Percentiles rank a stretch among this genome's conserved stretches.
phyloP scores from a whole-genome alignment of 2,329 filamentous ascomycete species.

The Myrmaecium sp. region DNA sequence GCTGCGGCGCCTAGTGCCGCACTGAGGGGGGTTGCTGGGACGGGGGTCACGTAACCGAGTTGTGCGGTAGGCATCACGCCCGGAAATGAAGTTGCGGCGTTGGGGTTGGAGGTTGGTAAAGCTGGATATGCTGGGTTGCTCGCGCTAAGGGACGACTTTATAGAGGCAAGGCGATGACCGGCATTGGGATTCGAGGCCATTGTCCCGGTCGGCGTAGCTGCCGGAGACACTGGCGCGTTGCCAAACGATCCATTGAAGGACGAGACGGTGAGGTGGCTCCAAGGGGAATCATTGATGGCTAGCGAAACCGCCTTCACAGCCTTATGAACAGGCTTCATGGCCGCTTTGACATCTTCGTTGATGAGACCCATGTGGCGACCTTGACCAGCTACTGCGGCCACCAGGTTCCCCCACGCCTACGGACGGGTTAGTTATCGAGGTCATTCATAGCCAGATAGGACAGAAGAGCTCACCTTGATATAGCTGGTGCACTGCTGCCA shows the following conservation, averaged over 20 bases:
- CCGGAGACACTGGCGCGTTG: slow-evolving; percentile 3
- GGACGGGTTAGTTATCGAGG: slow-evolving; percentile 16
- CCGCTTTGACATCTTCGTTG: slow-evolving; percentile 45
- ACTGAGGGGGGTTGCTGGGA: slow-evolving; percentile 77
- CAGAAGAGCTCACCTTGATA: slow-evolving; percentile 30
- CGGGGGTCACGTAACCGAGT: slow-evolving; percentile 31
- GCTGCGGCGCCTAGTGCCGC: slow-evolving; percentile 79
- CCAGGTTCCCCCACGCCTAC: slow-evolving; percentile 50
- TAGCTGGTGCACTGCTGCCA: slow-evolving; percentile 61
- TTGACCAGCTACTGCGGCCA: slow-evolving; percentile 43
- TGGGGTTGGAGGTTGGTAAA: slow-evolving; percentile 17
- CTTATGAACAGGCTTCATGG: slow-evolving; percentile 67
- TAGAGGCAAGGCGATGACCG: too few relatives aligned
- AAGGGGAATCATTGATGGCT: slow-evolving; percentile 50
- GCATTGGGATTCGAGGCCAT: too few relatives aligned
- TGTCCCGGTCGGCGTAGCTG: slow-evolving; percentile 2
- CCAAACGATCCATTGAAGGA: slow-evolving; percentile 1
- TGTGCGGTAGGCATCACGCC: slow-evolving; percentile 9
- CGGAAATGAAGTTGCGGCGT: slow-evolving; percentile 12
- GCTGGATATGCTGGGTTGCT: too few relatives aligned
- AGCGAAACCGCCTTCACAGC: slow-evolving; percentile 65
- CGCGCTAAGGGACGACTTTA: slow-evolving; percentile 14
- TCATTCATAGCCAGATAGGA: slow-evolving; percentile 6
- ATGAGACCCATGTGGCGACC: slow-evolving; percentile 8
- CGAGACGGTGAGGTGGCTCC: slow-evolving; percentile 35